Evolutionary conservation across 192 early-diverging fungal genomes (phyloP).

Genomic region (Gigaspora rosea): DNA sequence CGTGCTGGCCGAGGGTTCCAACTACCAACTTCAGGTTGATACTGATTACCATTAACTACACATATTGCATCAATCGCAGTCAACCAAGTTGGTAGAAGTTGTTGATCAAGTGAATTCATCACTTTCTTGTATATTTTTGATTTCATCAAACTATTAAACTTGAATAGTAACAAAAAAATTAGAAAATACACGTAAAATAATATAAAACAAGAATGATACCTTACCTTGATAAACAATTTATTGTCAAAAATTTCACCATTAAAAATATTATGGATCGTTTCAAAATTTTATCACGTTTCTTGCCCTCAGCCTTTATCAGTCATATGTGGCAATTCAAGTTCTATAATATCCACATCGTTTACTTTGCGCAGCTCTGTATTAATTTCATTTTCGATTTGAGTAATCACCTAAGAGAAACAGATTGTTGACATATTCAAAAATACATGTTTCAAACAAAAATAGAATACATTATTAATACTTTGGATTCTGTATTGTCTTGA

Average conservation of each 20-base stretch:
- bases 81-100: slow-evolving; percentile 12
- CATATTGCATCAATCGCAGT: slow-evolving; percentile 21
- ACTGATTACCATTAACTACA: slow-evolving; percentile 15
- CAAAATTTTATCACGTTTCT: slow-evolving; percentile 31
- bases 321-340: neutral
- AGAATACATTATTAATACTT: slow-evolving; percentile 24
- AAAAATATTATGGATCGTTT: slow-evolving; percentile 30
- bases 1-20: neutral
- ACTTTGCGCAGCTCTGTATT: no score
- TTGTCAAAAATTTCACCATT: slow-evolving; percentile 24
- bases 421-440: neutral
- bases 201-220: slow-evolving; percentile 25
- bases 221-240: slow-evolving; percentile 26
- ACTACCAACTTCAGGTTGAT: neutral
- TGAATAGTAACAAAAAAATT: slow-evolving; percentile 24
- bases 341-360: no score
- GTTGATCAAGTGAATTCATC: slow-evolving; percentile 15
- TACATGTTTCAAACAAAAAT: neutral
- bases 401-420: no score
- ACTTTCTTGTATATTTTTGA: slow-evolving; percentile 8
- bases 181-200: slow-evolving; percentile 25
- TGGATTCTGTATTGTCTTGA: slow-evolving; percentile 22
- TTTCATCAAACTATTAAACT: slow-evolving; percentile 15
- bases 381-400: no score
- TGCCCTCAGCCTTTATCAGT: slow-evolving; percentile 31